These are phyloP conservation scores for Chernovozyma sophiae-reginae DNA, from an alignment of 1,139 yeast species.

Conservation along the genomic window DNA sequence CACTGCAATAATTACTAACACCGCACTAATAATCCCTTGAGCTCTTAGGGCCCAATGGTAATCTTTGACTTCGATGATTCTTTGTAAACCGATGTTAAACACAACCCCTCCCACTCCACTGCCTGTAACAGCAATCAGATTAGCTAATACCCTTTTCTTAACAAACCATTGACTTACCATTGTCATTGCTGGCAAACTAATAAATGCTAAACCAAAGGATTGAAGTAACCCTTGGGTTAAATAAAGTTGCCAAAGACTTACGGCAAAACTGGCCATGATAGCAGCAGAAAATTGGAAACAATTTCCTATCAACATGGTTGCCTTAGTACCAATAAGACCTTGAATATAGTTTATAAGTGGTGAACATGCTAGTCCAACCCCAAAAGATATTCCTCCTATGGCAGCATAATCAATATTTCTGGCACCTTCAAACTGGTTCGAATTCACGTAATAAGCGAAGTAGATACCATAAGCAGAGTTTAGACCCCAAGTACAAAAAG, in stretches of 20 bases:
- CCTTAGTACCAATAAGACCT: conserved; percentile 26
- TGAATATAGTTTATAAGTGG: conserved; percentile 32
- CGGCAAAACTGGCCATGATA: conserved; percentile 44
- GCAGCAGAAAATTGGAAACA: conserved; percentile 37
- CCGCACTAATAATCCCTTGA: conserved; percentile 28
- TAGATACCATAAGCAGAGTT: conserved; percentile 42
- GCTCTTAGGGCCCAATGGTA: conserved; percentile 42
- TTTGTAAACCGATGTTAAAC: conserved; percentile 29
- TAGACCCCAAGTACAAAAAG: conserved; percentile 42
- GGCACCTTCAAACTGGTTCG: conserved; percentile 20
- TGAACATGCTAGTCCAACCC: conserved; percentile 10
- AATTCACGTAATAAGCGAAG: conserved; percentile 31
- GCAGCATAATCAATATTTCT: conserved; percentile 18
- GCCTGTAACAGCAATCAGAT: conserved; percentile 52
- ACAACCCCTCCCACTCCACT: conserved; percentile 30
- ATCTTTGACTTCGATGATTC: conserved; percentile 17
- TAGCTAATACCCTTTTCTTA: conserved; percentile 52
- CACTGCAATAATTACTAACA: conserved; percentile 21
- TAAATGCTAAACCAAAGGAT: conserved; percentile 24
- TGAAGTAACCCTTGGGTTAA: conserved; percentile 28
- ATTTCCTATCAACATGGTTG: conserved; percentile 30
- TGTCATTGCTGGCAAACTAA: conserved; percentile 33
- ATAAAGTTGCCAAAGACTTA: conserved; percentile 31
- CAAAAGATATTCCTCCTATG: conserved; percentile 22
- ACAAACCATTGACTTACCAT: conserved; percentile 62